Base-by-base conservation (phyloP, 495 filamentous ascomycete species). In the Trichocladium antarcticum region DNA sequence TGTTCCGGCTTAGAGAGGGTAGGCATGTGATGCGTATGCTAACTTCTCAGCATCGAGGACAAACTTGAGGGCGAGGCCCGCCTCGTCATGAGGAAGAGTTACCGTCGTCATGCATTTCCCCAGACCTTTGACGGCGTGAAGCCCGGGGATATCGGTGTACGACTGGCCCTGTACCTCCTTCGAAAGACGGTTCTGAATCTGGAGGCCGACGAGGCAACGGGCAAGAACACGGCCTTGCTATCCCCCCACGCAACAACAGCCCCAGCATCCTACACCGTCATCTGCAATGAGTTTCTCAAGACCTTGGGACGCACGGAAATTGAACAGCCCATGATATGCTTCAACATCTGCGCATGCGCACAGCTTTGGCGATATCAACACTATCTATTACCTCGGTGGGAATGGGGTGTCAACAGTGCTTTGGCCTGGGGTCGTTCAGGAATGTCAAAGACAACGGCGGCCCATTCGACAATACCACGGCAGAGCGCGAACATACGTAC, bases 261-360 rank as follows among this genome's bases (percentile, higher is more conserved):
- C 4, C 31, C 5, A 10, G 31, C 31, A 4, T 15, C 47, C 14
- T 15, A 39, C 9, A 15, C 12, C 15, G 40, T 50, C 4, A 49
- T 54, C 6, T 50, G 41, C 40, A 14, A 54, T 8, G 51, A 54
- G 15, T 50, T 54, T 4, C 46, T 54, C 46, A 50, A 54, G 11
- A 36, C 50, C 21, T 32, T 49, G 12, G 28, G 35, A 27, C 47
- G 45, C n/a, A 43, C 20, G 3, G 39, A 49, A 10, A 32, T 40
- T 14, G 45, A 54, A 24, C 45, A 54, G 27, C 41, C 47, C 27
- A 19, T 35, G 20, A 44, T 54, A 14, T 50, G 40, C 22, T 12
- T 19, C n/a, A 14, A 32, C 11, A 35, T 47, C 14, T 53, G 50
- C 21, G 12, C 32, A 9, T 53, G 50, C 19, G n/a, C 14, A 9